phyloP scores from a whole-genome alignment of 1,284 basidiomycete species.

The Malassezia equina region DNA sequence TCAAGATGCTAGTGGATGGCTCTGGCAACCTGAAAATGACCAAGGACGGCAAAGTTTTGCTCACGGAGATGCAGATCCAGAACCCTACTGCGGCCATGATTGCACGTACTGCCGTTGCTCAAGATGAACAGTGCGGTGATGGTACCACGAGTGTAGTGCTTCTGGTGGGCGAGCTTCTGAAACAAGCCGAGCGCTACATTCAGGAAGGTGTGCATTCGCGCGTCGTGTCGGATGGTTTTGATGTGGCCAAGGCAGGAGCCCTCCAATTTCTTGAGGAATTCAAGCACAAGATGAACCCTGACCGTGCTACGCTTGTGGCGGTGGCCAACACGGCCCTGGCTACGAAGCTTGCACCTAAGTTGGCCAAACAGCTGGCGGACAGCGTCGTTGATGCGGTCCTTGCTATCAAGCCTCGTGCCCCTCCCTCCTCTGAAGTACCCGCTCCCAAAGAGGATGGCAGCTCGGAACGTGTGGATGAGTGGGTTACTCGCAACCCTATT shows the following conservation, averaged over 20 bases:
- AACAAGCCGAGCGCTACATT: conserved; percentile 94
- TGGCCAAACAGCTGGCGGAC: conserved; percentile 79
- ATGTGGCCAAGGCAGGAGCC: conserved; percentile 91
- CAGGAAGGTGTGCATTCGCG: conserved; percentile 97
- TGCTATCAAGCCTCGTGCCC: conserved; percentile 58
- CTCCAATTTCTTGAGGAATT: conserved; percentile 88
- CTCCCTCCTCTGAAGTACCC: conserved; percentile 26
- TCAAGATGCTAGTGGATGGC: conserved; percentile 99
- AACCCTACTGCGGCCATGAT: conserved; percentile 99
- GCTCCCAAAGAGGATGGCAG: conserved; percentile 31
- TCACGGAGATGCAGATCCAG: conserved; percentile 98
- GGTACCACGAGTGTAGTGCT: conserved; percentile 96
- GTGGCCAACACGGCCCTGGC: conserved; percentile 88
- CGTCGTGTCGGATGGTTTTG: conserved; percentile 87
- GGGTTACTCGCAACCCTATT: conserved; percentile 57
- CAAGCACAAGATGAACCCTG: conserved; percentile 62
- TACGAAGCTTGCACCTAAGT: conserved; percentile 74
- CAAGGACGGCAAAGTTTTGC: conserved; percentile 95
- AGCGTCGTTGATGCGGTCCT: conserved; percentile 93
- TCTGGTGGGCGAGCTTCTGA: conserved; percentile 89
- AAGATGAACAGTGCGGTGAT: conserved; percentile 98
- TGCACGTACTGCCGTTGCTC: conserved; percentile 91
- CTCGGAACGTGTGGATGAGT: conserved; percentile 35
- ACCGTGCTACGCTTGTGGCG: conserved; percentile 80
- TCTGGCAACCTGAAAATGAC: conserved; percentile 99